These are phyloP conservation scores for Hirschfeldia incana DNA, from an alignment of 345 rosid species.

Conservation along the genomic window DNA sequence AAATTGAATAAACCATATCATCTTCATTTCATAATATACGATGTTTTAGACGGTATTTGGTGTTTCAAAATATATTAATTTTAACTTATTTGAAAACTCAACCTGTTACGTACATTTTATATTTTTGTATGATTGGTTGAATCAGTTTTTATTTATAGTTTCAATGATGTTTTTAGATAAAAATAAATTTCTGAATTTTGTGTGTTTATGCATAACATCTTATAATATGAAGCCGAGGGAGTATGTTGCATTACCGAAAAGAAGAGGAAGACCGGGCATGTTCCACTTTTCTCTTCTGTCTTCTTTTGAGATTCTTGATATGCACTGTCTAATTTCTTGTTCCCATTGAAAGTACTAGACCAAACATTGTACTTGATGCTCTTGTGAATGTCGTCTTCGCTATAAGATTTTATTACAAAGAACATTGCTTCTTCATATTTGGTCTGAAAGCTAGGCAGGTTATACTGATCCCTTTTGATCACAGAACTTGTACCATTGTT, in stretches of 20 bases:
- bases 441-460: constrained; percentile 50
- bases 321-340: constrained; percentile 58
- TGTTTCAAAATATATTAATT: background rate
- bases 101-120: too few species aligned
- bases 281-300: constrained; percentile 41
- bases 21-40: too few species aligned
- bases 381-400: constrained; percentile 69
- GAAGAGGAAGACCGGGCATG: constrained; percentile 64
- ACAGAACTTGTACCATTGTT: constrained; percentile 36
- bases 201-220: too few species aligned
- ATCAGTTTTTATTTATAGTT: too few species aligned
- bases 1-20: background rate
- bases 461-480: constrained; percentile 52
- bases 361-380: constrained; percentile 72
- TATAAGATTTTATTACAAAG: constrained; percentile 68
- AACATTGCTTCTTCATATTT: constrained; percentile 53
- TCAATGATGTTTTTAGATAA: background rate
- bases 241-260: constrained; percentile 50
- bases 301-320: constrained; percentile 50
- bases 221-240: background rate
- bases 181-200: too few species aligned
- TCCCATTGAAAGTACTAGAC: constrained; percentile 71
- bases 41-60: background rate
- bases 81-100: too few species aligned
- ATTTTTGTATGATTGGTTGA: too few species aligned